These are phyloP conservation scores for Solanum clarkiae DNA, from an alignment of 257 asterid species.

Conservation along the genomic window DNA sequence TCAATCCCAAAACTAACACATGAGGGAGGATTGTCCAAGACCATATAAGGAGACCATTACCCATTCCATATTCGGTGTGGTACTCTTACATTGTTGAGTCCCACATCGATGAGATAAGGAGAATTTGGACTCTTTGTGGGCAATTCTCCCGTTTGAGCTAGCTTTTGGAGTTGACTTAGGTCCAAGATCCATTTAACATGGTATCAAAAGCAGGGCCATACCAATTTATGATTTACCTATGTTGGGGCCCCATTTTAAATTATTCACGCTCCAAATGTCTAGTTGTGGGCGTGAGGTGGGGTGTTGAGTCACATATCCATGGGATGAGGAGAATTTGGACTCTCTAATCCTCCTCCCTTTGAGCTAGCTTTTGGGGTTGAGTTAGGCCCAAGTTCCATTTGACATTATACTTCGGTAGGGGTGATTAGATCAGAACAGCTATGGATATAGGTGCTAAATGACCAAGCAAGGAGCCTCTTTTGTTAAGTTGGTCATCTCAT, in stretches of 20 bases:
- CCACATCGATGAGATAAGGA: not conserved
- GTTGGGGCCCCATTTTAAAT: too few species aligned
- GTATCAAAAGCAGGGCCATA: too few species aligned
- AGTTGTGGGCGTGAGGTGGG: too few species aligned
- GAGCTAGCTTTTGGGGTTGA: too few species aligned
- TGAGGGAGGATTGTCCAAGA: not conserved
- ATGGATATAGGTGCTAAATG: not conserved
- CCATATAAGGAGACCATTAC: not conserved
- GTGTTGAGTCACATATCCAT: too few species aligned
- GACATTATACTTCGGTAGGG: not conserved
- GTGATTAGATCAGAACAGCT: not conserved
- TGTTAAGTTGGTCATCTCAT: not conserved
- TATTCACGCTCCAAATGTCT: too few species aligned
- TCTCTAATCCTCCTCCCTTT: too few species aligned
- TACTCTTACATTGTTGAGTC: not conserved
- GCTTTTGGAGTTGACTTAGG: not conserved
- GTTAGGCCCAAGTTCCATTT: too few species aligned
- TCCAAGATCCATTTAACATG: not conserved
- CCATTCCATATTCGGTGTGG: not conserved
- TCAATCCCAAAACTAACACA: not conserved
- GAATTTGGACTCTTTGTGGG: not conserved
- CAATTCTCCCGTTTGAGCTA: not conserved
- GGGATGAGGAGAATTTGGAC: too few species aligned
- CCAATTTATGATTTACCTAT: too few species aligned
- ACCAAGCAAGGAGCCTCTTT: not conserved